phyloP scores from a whole-genome alignment of 495 filamentous ascomycete genomes.

The Astrothelium subdiscretum region DNA sequence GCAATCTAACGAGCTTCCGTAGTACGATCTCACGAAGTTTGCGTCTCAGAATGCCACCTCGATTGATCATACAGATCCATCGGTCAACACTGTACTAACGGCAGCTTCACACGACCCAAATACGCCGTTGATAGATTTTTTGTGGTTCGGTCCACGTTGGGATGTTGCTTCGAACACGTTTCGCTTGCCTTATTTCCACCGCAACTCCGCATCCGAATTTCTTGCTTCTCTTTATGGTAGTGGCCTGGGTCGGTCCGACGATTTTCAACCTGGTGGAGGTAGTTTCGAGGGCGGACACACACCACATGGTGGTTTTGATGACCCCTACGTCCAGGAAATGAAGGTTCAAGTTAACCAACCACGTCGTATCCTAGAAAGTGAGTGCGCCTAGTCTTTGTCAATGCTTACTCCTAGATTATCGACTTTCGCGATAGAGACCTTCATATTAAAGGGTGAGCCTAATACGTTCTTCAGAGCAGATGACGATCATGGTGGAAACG shows the following conservation, averaged over 20 bases:
- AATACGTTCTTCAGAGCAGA: neutral
- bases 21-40: slow-evolving; percentile 43
- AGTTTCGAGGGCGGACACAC: slow-evolving; percentile 26
- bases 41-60: slow-evolving; percentile 40
- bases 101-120: slow-evolving; percentile 34
- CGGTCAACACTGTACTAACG: slow-evolving; percentile 41
- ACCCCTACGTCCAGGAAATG: neutral
- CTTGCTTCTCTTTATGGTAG: slow-evolving; percentile 44
- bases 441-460: too few relatives aligned
- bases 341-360: neutral
- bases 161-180: slow-evolving; percentile 40
- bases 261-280: slow-evolving; percentile 47
- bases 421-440: too few relatives aligned
- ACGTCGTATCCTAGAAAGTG: neutral
- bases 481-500: neutral
- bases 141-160: slow-evolving; percentile 41
- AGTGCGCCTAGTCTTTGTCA: neutral
- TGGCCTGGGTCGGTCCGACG: slow-evolving; percentile 42
- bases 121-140: slow-evolving; percentile 37
- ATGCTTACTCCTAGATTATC: too few relatives aligned
- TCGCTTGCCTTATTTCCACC: slow-evolving; percentile 40
- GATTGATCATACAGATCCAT: slow-evolving; percentile 41
- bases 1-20: slow-evolving; percentile 24
- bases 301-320: neutral
- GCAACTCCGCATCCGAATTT: slow-evolving; percentile 38